A percentile compares a stretch with the other conserved stretches of the same genome.
These are phyloP conservation scores for Chaetomium fimeti DNA, from an alignment of 495 filamentous ascomycete genomes.

Conservation along the genomic window DNA sequence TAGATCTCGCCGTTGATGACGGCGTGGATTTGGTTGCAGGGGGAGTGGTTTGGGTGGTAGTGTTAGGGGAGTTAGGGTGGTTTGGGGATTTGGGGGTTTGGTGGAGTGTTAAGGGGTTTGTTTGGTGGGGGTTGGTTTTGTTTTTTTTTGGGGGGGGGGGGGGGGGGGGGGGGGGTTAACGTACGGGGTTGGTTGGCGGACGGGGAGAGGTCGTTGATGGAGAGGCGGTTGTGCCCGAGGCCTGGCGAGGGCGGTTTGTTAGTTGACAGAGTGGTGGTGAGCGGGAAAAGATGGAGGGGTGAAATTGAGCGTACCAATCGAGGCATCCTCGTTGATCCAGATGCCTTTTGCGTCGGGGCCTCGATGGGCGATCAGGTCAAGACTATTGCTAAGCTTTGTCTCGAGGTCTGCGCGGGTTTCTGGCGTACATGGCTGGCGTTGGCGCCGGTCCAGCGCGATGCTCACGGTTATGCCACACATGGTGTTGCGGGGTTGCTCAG, in stretches of 20 bases:
- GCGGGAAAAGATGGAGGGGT: slow-evolving; percentile 1
- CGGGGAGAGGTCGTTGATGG: slow-evolving; percentile 52
- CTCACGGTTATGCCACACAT: slow-evolving; percentile 24
- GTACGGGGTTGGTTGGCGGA: slow-evolving; percentile 45
- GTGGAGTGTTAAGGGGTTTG: neutral
- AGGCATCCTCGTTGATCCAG: slow-evolving; percentile 46
- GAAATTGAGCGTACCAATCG: slow-evolving; percentile 9
- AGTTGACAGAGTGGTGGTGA: neutral
- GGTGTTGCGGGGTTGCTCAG: neutral
- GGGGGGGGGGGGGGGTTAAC: neutral
- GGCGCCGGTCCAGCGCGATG: slow-evolving; percentile 17
- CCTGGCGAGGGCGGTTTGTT: neutral
- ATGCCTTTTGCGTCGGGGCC: slow-evolving; percentile 48
- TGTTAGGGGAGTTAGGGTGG: too few relatives aligned
- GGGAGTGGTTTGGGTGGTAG: slow-evolving; percentile 36
- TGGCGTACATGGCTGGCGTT: neutral
- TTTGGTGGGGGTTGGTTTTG: neutral
- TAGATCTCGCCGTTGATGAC: slow-evolving; percentile 60
- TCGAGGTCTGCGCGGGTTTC: slow-evolving; percentile 6
- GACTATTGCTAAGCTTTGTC: slow-evolving; percentile 21
- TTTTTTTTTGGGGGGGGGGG: neutral
- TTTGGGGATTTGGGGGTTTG: too few relatives aligned
- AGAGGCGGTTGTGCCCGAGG: slow-evolving; percentile 40
- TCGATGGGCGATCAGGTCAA: slow-evolving; percentile 47
- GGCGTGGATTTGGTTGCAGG: slow-evolving; percentile 44